Conservation (phyloP, 805 yeast genomes). For the Barnettozyma pratensis region DNA sequence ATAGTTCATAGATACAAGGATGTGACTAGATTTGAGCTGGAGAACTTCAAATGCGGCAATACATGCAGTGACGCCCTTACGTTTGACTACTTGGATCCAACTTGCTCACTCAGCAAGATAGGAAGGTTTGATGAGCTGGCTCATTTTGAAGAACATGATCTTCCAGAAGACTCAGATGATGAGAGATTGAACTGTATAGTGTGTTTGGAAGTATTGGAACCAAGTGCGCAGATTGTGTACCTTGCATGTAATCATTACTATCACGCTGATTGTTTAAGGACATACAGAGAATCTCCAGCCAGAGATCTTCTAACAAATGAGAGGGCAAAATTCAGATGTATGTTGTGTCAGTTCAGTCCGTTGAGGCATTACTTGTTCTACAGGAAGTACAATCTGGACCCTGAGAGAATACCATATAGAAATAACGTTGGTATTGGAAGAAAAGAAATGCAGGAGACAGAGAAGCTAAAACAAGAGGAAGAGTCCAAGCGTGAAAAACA, state of each 20-base stretch:
- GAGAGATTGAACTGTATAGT: background rate
- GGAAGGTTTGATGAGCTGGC: background rate
- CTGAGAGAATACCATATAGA: background rate
- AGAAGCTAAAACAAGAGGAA: background rate
- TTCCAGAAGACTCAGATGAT: background rate
- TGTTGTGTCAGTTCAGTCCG: slow-evolving; percentile 3
- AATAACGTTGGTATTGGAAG: background rate
- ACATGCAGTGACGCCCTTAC: background rate
- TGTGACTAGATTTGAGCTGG: background rate
- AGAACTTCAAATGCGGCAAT: no score
- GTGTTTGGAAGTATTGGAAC: background rate
- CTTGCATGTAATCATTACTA: slow-evolving; percentile 8
- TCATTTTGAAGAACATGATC: background rate
- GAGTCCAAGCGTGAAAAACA: background rate
- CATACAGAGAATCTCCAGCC: background rate
- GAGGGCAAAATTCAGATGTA: slow-evolving; percentile 1
- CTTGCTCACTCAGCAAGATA: background rate
- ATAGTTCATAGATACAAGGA: background rate
- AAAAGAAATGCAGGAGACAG: background rate
- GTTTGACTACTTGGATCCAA: background rate
- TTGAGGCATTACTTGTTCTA: slow-evolving; percentile 1
- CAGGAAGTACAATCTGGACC: background rate
- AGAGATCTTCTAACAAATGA: no score
- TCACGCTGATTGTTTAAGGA: slow-evolving; percentile 4
- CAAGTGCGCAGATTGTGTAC: background rate